These are phyloP conservation scores for Prototheca wickerhamii DNA, from an alignment of 163 green algal species.

Conservation along the genomic window DNA sequence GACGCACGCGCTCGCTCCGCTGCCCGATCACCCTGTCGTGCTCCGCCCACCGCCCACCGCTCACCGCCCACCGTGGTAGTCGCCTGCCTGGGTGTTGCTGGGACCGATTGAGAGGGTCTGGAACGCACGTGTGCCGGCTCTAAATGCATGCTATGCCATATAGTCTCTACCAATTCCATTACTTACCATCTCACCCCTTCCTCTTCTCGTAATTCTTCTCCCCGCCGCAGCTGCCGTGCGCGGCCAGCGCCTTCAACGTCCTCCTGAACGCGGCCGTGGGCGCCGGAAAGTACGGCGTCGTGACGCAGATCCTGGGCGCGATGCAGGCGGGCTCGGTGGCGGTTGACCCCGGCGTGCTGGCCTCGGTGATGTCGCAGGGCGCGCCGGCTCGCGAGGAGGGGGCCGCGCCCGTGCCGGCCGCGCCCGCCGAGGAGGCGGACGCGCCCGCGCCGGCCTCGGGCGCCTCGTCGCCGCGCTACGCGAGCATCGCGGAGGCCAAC, in stretches of 20 bases:
- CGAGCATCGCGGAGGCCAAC: background rate
- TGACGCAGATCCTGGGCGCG: conserved; percentile 7
- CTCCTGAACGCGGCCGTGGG: conserved; percentile 9
- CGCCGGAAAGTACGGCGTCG: background rate
- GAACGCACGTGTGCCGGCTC: too few relatives aligned
- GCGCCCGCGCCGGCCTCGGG: too few relatives aligned
- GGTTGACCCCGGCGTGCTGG: conserved; percentile 6
- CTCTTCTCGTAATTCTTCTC: too few relatives aligned
- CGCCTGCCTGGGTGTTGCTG: too few relatives aligned
- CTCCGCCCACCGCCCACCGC: too few relatives aligned
- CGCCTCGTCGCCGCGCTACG: background rate
- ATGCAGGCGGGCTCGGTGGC: conserved; percentile 16
- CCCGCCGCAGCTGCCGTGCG: background rate
- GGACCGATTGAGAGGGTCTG: too few relatives aligned
- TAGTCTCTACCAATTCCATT: background rate
- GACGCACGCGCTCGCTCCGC: too few relatives aligned
- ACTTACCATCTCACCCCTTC: background rate
- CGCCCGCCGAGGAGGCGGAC: too few relatives aligned
- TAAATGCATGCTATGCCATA: too few relatives aligned
- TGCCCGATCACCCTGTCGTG: too few relatives aligned
- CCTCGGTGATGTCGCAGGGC: background rate
- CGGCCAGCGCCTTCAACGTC: conserved; percentile 6
- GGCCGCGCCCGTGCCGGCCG: too few relatives aligned
- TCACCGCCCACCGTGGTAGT: too few relatives aligned
- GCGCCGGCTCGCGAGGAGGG: background rate